A percentile compares a stretch with the other conserved stretches of the same genome.
Evolutionary conservation across 768 basidiomycete genomes (phyloP).

Genomic region (Macrolepiota albuminosa): DNA sequence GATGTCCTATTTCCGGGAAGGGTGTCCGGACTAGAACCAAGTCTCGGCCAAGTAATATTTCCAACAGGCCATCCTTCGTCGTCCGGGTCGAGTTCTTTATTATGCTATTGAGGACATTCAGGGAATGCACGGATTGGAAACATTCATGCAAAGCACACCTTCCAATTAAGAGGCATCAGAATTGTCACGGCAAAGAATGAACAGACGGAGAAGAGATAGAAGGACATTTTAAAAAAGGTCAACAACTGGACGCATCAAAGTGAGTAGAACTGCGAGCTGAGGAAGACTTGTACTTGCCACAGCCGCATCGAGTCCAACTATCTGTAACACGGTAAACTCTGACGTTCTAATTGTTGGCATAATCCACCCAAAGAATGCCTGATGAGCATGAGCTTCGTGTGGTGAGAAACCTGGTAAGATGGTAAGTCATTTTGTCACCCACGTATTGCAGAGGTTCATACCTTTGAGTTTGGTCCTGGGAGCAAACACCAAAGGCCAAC

Average conservation of each 20-base stretch:
- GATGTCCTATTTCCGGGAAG: slow-evolving; percentile 27
- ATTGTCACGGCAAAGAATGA: slow-evolving; percentile 76
- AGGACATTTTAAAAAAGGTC: slow-evolving; percentile 93
- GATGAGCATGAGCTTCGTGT: slow-evolving; percentile 84
- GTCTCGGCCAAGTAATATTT: slow-evolving; percentile 42
- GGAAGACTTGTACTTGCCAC: slow-evolving; percentile 54
- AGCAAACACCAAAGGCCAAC: slow-evolving; percentile 88
- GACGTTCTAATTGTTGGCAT: slow-evolving; percentile 86
- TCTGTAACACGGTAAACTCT: slow-evolving; percentile 91
- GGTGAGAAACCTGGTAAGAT: slow-evolving; percentile 74
- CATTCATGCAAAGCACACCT: slow-evolving; percentile 44
- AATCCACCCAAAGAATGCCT: slow-evolving; percentile 94
- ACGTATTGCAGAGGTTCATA: slow-evolving; percentile 18
- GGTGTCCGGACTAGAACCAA: slow-evolving; percentile 18
- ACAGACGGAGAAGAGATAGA: slow-evolving; percentile 85
- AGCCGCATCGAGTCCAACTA: slow-evolving; percentile 94
- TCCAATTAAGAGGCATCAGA: slow-evolving; percentile 95
- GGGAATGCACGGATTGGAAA: slow-evolving; percentile 5
- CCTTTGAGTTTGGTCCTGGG: slow-evolving; percentile 95
- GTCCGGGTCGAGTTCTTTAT: slow-evolving; percentile 63
- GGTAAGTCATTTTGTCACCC: slow-evolving; percentile 8
- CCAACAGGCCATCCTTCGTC: slow-evolving; percentile 39
- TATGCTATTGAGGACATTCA: slow-evolving; percentile 43
- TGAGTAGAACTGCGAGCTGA: neutral
- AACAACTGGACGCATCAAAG: slow-evolving; percentile 53